A percentile compares a stretch with the other conserved stretches of the same genome.
These are phyloP conservation scores for Hortaea werneckii DNA, from an alignment of 2,329 filamentous ascomycete genomes.

Conservation along the genomic window DNA sequence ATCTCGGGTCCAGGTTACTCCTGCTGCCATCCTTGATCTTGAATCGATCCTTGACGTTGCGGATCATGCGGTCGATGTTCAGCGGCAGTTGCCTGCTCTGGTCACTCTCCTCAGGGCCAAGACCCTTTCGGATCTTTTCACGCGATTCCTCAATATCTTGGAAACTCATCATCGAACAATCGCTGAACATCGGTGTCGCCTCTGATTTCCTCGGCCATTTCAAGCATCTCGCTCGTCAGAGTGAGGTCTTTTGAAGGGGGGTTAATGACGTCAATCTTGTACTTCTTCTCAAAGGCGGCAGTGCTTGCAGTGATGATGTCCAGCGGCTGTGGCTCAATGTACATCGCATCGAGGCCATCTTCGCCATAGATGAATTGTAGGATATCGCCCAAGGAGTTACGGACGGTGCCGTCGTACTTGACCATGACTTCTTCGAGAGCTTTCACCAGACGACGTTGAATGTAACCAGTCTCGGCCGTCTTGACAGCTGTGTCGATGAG, in stretches of 20 bases:
- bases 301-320: constrained; percentile 77
- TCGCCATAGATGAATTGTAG: constrained; percentile 97
- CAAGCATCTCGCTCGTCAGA: constrained; percentile 61
- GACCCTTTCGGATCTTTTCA: constrained; percentile 58
- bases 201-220: constrained; percentile 75
- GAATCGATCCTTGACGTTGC: constrained; percentile 83
- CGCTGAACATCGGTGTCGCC: constrained; percentile 82
- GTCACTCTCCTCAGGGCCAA: constrained; percentile 60
- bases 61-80: constrained; percentile 82
- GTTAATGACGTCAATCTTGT: constrained; percentile 79
- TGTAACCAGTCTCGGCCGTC: constrained; percentile 98
- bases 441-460: constrained; percentile 95
- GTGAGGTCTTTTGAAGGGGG: constrained; percentile 39
- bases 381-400: constrained; percentile 92
- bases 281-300: constrained; percentile 67
- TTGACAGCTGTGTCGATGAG: constrained; percentile 98
- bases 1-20: constrained; percentile 79
- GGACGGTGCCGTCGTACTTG: constrained; percentile 93
- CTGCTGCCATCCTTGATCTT: constrained; percentile 75
- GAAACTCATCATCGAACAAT: constrained; percentile 79
- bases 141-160: constrained; percentile 69
- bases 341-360: constrained; percentile 85
- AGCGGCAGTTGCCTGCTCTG: constrained; percentile 85
- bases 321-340: constrained; percentile 86
- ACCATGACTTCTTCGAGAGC: constrained; percentile 95